Conservation (phyloP, 495 filamentous ascomycete genomes). For the Neurospora intermedia region DNA sequence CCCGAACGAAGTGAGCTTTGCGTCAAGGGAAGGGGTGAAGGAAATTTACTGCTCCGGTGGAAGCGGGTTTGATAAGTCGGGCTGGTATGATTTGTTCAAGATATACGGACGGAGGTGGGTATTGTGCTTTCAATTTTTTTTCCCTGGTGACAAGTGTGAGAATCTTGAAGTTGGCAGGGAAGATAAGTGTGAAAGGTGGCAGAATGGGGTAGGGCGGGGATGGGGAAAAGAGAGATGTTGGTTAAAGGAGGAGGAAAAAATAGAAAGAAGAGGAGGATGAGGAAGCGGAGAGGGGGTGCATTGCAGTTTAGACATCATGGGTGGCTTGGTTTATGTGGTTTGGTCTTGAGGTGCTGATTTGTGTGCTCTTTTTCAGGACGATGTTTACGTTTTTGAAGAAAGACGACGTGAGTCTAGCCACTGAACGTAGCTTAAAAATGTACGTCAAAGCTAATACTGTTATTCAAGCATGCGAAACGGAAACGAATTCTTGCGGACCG, state of each 20-base stretch:
- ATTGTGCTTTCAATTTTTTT: not conserved
- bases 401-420: constrained; percentile 30
- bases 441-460: too few species aligned
- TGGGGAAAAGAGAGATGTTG: too few species aligned
- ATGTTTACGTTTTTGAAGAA: constrained; percentile 53
- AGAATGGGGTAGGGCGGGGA: not conserved
- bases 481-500: constrained; percentile 51
- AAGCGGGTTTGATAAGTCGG: constrained; percentile 57
- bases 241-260: too few species aligned
- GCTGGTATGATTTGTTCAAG: constrained; percentile 51
- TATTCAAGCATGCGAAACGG: constrained; percentile 42
- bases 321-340: not conserved
- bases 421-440: too few species aligned
- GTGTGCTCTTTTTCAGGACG: constrained; percentile 25
- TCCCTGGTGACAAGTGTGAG: not conserved
- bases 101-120: constrained; percentile 43
- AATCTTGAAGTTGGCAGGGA: not conserved
- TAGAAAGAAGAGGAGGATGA: not conserved
- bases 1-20: constrained; percentile 53
- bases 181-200: not conserved
- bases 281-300: not conserved
- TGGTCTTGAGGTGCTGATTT: not conserved
- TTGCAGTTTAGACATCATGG: too few species aligned
- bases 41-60: constrained; percentile 57
- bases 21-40: constrained; percentile 44